Evolutionary conservation across 768 basidiomycete genomes (phyloP).

Genomic region (Pholiota conissans): DNA sequence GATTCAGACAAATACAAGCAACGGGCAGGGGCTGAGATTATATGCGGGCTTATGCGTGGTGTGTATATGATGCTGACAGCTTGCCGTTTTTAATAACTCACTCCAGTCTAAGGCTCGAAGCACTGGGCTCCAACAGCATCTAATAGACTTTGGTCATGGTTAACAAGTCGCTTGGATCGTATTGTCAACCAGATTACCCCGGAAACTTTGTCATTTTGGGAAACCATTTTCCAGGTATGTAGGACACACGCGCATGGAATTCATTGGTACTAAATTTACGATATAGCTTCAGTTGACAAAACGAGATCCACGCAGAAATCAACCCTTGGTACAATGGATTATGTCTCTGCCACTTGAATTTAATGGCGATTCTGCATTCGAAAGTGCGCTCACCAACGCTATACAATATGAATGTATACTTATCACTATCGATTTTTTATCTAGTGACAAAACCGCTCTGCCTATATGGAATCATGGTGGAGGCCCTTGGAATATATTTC

Average conservation of each 20-base stretch:
- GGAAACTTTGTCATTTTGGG: conserved; percentile 81
- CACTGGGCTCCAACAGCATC: conserved; percentile 69
- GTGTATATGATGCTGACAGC: conserved; percentile 13
- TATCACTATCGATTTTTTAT: neutral
- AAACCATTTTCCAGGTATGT: conserved; percentile 57
- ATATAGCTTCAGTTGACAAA: conserved; percentile 47
- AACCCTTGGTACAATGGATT: conserved; percentile 76
- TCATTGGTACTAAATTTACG: neutral
- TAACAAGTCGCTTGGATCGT: conserved; percentile 53
- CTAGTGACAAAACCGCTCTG: conserved; percentile 77
- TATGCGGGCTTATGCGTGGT: conserved; percentile 79
- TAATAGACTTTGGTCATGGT: conserved; percentile 73
- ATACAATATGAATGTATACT: neutral
- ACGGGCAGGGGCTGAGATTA: conserved; percentile 65
- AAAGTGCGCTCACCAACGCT: conserved; percentile 51
- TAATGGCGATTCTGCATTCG: conserved; percentile 82
- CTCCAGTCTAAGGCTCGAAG: conserved; percentile 59
- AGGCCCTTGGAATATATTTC: conserved; percentile 66
- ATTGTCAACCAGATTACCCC: conserved; percentile 80
- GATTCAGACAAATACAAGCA: conserved; percentile 84
- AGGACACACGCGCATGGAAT: neutral
- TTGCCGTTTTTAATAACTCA: neutral
- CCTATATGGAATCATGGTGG: conserved; percentile 65
- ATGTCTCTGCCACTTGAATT: conserved; percentile 78
- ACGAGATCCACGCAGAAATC: conserved; percentile 79